Conservation (phyloP, 495 filamentous ascomycete genomes). For the Aspergillus sclerotioniger region DNA sequence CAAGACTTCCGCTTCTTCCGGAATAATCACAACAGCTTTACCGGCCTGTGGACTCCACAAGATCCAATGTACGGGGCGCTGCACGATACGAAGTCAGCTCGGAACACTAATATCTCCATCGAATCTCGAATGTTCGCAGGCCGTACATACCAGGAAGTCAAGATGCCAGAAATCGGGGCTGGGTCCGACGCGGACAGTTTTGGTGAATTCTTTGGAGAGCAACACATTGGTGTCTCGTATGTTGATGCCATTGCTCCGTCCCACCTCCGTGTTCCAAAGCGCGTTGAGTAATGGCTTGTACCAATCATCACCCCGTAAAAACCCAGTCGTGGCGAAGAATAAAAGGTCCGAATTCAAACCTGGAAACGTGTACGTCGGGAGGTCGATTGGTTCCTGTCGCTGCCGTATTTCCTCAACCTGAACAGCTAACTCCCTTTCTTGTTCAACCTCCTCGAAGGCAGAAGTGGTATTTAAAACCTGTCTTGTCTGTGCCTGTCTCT, state of each 20-base stretch:
- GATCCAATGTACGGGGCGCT: conserved; percentile 29
- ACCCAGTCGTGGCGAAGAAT: background rate
- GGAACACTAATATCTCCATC: background rate
- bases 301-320: background rate
- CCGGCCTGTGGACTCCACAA: conserved; percentile 28
- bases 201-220: background rate
- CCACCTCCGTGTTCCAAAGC: background rate
- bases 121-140: background rate
- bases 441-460: conserved; percentile 50
- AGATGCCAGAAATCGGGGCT: background rate
- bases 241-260: background rate
- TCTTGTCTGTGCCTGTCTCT: background rate
- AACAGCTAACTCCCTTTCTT: conserved; percentile 35
- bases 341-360: background rate
- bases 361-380: background rate
- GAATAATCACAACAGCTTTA: conserved; percentile 48
- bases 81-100: background rate
- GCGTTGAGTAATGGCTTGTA: background rate
- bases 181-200: background rate
- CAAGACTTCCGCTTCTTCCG: conserved; percentile 49
- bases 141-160: background rate
- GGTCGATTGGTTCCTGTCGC: conserved; percentile 18
- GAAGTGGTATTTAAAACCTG: conserved; percentile 14
- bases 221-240: background rate
- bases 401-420: conserved; percentile 34